Percentiles rank a stretch among this genome's conserved stretches.
These are phyloP conservation scores for Gorgonomyces haynaldii DNA, from an alignment of 192 early-diverging fungal species.

Conservation along the genomic window DNA sequence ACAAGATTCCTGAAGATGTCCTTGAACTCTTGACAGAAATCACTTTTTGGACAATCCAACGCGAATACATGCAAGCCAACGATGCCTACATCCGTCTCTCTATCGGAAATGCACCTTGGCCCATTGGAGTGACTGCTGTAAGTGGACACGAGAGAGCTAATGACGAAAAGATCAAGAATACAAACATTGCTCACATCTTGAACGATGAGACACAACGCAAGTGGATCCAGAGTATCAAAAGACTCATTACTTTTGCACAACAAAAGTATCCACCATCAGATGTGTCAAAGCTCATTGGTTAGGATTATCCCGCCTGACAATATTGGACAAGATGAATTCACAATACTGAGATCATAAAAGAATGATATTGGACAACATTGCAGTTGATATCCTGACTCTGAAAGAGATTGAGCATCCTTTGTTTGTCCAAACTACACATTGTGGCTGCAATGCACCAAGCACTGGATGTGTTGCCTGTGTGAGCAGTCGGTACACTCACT, in stretches of 20 bases:
- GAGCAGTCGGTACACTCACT: too few relatives aligned
- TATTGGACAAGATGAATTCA: too few relatives aligned
- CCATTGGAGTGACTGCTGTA: conserved; percentile 92
- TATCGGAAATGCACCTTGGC: conserved; percentile 98
- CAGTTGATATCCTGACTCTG: too few relatives aligned
- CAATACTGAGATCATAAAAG: too few relatives aligned
- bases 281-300: conserved; percentile 36
- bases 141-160: conserved; percentile 88
- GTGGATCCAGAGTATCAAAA: conserved; percentile 97
- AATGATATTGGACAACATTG: too few relatives aligned
- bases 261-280: conserved; percentile 79
- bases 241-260: conserved; percentile 93
- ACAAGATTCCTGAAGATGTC: conserved; percentile 69
- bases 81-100: conserved; percentile 87
- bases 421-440: too few relatives aligned
- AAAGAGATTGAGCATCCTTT: too few relatives aligned
- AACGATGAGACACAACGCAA: conserved; percentile 95
- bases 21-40: conserved; percentile 87
- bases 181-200: conserved; percentile 91
- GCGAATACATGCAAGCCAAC: conserved; percentile 86
- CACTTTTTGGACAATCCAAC: conserved; percentile 63
- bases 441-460: too few relatives aligned
- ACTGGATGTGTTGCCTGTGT: too few relatives aligned
- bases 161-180: conserved; percentile 92
- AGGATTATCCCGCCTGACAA: too few relatives aligned